A percentile compares a stretch with the other conserved stretches of the same genome.
phyloP scores from a whole-genome alignment of 129 eudicot genomes.

The Flaveria ramosissima region DNA sequence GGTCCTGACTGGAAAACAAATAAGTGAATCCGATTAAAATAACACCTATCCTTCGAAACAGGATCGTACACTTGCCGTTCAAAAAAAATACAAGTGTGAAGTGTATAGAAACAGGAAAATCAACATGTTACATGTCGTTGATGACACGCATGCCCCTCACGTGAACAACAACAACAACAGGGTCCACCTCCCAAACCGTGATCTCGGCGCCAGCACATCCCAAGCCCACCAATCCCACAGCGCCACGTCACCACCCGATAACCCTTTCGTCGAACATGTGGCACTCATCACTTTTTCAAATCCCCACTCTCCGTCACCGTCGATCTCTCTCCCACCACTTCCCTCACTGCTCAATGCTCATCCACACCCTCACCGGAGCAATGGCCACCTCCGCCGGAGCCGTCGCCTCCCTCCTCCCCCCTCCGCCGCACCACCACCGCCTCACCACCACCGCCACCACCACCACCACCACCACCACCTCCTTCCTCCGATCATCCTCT shows the following conservation, averaged over 20 bases:
- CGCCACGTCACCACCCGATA: constrained; percentile 37
- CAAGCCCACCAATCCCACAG: constrained; percentile 22
- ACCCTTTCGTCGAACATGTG: constrained; percentile 43
- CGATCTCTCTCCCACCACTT: constrained; percentile 18
- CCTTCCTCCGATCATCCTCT: constrained; percentile 36
- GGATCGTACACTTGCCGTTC: no score
- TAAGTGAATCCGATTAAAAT: no score
- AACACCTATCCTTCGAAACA: no score
- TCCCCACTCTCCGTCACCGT: constrained; percentile 30
- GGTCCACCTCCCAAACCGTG: constrained; percentile 33
- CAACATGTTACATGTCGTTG: not conserved
- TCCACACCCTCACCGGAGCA: constrained; percentile 16
- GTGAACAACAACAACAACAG: constrained; percentile 18
- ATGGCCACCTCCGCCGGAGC: constrained; percentile 33
- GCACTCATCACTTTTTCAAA: constrained; percentile 35
- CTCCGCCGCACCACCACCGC: constrained; percentile 27
- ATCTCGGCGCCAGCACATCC: constrained; percentile 37
- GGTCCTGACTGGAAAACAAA: no score
- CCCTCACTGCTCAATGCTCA: not conserved
- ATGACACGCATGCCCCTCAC: constrained; percentile 34
- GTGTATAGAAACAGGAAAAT: no score
- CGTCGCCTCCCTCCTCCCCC: constrained; percentile 20
- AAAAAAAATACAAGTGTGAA: no score
- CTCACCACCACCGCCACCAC: not conserved
- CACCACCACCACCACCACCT: not conserved